A percentile compares a stretch with the other conserved stretches of the same genome.
phyloP scores from a whole-genome alignment of 2,329 filamentous ascomycete genomes.

The Phoma sp. region DNA sequence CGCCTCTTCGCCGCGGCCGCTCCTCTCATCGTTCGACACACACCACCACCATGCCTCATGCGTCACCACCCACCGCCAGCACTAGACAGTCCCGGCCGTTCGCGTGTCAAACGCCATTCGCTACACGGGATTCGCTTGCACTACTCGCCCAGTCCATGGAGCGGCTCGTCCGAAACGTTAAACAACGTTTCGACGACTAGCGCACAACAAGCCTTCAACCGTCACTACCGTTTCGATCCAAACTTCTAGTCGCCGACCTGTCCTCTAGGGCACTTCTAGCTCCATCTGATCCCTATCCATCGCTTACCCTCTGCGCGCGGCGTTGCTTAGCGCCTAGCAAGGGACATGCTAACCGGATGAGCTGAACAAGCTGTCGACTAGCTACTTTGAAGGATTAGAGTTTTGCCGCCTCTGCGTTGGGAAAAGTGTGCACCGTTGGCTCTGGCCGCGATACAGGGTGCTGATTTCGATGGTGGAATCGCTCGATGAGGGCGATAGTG shows the following conservation, averaged over 20 bases:
- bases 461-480: neutral
- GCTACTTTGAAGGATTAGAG: neutral
- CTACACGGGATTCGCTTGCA: slow-evolving; percentile 4
- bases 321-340: slow-evolving; percentile 9
- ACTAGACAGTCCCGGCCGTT: neutral
- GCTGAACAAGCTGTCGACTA: no score
- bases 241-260: slow-evolving; percentile 16
- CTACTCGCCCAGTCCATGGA: slow-evolving; percentile 17
- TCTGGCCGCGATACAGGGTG: neutral
- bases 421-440: slow-evolving; percentile 4
- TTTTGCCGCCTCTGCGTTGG: slow-evolving; percentile 1
- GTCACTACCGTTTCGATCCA: slow-evolving; percentile 18
- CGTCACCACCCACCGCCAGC: neutral
- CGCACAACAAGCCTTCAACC: slow-evolving; percentile 15
- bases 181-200: slow-evolving; percentile 13
- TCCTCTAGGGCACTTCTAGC: neutral
- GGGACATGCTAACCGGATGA: neutral
- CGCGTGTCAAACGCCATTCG: neutral
- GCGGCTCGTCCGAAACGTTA: slow-evolving; percentile 18
- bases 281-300: neutral
- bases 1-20: neutral
- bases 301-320: neutral
- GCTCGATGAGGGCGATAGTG: neutral
- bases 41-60: neutral
- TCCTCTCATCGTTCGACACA: slow-evolving; percentile 10